phyloP scores from a whole-genome alignment of 768 basidiomycete species.

The Termitomyces sp. region DNA sequence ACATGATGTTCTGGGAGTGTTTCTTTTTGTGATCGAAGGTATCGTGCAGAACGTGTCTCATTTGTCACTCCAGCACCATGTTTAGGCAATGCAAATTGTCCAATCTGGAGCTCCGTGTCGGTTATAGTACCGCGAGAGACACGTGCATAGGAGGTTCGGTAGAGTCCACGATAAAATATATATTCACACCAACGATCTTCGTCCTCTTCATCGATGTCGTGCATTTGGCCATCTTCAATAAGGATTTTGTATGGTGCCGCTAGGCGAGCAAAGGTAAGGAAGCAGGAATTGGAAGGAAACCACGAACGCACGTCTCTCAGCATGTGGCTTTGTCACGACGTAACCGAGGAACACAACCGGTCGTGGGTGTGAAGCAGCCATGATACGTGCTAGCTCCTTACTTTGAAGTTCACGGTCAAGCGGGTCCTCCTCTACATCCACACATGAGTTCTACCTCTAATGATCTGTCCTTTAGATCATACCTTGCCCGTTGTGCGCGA shows the following conservation, averaged over 20 bases:
- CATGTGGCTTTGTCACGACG: conserved; percentile 68
- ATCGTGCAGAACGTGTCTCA: conserved; percentile 56
- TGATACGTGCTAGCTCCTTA: conserved; percentile 72
- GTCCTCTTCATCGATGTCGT: conserved; percentile 77
- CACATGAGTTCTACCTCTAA: background rate
- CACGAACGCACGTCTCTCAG: conserved; percentile 47
- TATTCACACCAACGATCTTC: conserved; percentile 86
- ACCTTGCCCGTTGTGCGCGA: conserved; percentile 92
- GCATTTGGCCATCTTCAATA: conserved; percentile 69
- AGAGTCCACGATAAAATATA: conserved; percentile 77
- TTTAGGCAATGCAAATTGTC: conserved; percentile 73
- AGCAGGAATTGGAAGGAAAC: conserved; percentile 4
- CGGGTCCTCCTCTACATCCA: conserved; percentile 69
- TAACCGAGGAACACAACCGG: conserved; percentile 83
- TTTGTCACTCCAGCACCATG: conserved; percentile 49
- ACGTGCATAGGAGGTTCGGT: conserved; percentile 78
- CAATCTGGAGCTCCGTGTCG: conserved; percentile 88
- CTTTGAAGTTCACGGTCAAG: conserved; percentile 87
- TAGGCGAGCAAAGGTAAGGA: conserved; percentile 18
- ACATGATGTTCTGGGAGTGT: conserved; percentile 62
- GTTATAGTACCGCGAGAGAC: conserved; percentile 80
- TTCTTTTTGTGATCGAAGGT: conserved; percentile 63
- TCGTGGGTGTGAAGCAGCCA: conserved; percentile 60
- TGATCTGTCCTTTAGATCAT: background rate
- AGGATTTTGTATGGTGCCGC: conserved; percentile 75